These are phyloP conservation scores for Lactarius evosmus DNA, from an alignment of 768 basidiomycete genomes.

Conservation along the genomic window DNA sequence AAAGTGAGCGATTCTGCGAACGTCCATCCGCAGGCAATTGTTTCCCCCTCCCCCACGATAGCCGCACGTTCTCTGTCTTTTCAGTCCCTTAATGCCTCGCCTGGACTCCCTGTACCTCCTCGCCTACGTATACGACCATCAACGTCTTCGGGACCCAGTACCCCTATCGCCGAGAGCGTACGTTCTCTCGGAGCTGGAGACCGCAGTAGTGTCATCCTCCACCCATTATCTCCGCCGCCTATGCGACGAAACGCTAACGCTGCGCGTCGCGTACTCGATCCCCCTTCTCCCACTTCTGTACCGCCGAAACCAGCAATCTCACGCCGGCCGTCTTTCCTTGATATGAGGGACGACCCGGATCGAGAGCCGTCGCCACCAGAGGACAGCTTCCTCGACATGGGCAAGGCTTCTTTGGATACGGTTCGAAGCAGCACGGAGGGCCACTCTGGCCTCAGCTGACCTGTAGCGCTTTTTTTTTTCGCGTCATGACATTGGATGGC, in stretches of 20 bases:
- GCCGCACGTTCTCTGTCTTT: conserved; percentile 22
- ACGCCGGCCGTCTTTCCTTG: conserved; percentile 69
- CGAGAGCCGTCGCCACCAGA: conserved; percentile 29
- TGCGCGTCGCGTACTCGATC: conserved; percentile 19
- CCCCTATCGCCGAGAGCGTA: conserved; percentile 17
- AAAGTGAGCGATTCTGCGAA: background rate
- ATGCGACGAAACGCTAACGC: conserved; percentile 12
- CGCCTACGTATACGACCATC: conserved; percentile 35
- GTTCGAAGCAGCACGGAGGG: conserved; percentile 33
- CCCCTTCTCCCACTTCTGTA: conserved; percentile 16
- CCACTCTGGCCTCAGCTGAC: conserved; percentile 1
- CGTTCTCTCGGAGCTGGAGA: conserved; percentile 9
- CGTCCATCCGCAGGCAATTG: conserved; percentile 8
- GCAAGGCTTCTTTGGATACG: conserved; percentile 42
- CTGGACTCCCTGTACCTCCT: conserved; percentile 53
- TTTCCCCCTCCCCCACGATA: conserved; percentile 1
- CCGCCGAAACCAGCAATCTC: conserved; percentile 47
- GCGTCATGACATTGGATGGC: conserved; percentile 5
- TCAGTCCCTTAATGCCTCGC: conserved; percentile 35
- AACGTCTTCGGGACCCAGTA: conserved; percentile 17
- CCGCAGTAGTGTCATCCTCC: conserved; percentile 34
- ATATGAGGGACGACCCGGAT: conserved; percentile 47
- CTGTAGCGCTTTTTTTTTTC: background rate
- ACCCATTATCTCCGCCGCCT: conserved; percentile 41
- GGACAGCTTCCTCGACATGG: conserved; percentile 43